A percentile compares a stretch with the other conserved stretches of the same genome.
These are phyloP conservation scores for Cercospora janseana DNA, from an alignment of 2,329 filamentous ascomycete genomes.

Conservation along the genomic window DNA sequence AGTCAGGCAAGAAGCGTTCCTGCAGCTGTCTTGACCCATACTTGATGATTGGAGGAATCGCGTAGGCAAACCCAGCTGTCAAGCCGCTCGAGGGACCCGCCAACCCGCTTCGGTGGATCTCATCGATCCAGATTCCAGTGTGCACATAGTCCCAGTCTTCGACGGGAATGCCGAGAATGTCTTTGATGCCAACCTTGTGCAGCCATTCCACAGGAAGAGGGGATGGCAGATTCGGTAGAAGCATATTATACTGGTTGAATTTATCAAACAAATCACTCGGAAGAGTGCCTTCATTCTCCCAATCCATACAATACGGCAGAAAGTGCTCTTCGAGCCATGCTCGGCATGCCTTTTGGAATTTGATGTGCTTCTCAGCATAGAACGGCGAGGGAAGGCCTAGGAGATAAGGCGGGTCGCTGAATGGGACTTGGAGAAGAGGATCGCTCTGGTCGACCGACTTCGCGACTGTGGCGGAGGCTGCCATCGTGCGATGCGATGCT, in stretches of 20 bases:
- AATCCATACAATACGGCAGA: conserved; percentile 26
- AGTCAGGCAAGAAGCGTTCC: conserved; percentile 64
- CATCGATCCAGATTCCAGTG: conserved; percentile 65
- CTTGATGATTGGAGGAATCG: conserved; percentile 67
- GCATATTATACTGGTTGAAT: conserved; percentile 65
- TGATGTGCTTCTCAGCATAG: conserved; percentile 25
- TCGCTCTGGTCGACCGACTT: conserved; percentile 9
- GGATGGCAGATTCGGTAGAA: conserved; percentile 66
- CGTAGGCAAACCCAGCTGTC: conserved; percentile 69
- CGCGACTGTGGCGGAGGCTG: conserved; percentile 10
- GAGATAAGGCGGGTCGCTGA: conserved; percentile 26
- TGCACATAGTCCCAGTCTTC: conserved; percentile 73
- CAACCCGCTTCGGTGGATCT: conserved; percentile 66
- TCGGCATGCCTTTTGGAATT: conserved; percentile 26
- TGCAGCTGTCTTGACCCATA: conserved; percentile 62
- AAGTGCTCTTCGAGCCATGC: conserved; percentile 29
- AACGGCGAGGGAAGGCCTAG: conserved; percentile 24
- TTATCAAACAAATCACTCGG: conserved; percentile 61
- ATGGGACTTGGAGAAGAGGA: conserved; percentile 24
- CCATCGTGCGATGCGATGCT: conserved; percentile 9
- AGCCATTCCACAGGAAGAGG: conserved; percentile 68
- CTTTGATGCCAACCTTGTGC: conserved; percentile 61
- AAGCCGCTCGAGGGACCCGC: conserved; percentile 61
- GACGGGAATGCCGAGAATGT: conserved; percentile 65
- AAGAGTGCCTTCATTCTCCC: conserved; percentile 25